These are phyloP conservation scores for Geotrichum phurueaensis DNA, from an alignment of 1,139 yeast genomes.

Conservation along the genomic window DNA sequence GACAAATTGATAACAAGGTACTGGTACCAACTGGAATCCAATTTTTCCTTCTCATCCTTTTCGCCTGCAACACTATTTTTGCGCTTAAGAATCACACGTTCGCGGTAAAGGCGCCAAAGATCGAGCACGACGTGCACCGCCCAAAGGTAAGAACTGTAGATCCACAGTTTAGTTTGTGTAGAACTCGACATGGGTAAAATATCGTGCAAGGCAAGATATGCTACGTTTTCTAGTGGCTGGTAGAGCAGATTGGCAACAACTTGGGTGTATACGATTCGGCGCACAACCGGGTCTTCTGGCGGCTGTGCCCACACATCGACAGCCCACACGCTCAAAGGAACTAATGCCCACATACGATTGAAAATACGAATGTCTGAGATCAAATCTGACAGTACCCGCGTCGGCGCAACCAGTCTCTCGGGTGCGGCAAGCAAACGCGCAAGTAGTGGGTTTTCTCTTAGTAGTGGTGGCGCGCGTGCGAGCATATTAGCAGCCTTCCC, in stretches of 20 bases:
- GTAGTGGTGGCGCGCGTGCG: constrained; percentile 12
- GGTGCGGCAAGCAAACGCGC: neutral
- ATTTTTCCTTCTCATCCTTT: constrained; percentile 13
- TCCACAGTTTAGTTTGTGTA: constrained; percentile 34
- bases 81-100: constrained; percentile 1
- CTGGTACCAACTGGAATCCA: constrained; percentile 12
- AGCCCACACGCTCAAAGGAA: constrained; percentile 37
- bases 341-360: constrained; percentile 36
- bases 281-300: constrained; percentile 27
- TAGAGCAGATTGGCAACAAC: constrained; percentile 36
- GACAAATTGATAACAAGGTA: constrained; percentile 35
- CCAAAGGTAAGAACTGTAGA: constrained; percentile 39
- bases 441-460: neutral
- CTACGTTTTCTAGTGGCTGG: constrained; percentile 40
- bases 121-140: constrained; percentile 40
- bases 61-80: neutral
- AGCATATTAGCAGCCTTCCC: constrained; percentile 3
- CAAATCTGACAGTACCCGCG: constrained; percentile 29
- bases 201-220: constrained; percentile 38
- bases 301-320: constrained; percentile 25
- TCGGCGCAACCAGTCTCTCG: constrained; percentile 20
- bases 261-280: constrained; percentile 33
- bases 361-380: constrained; percentile 39
- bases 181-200: constrained; percentile 31
- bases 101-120: constrained; percentile 26